Evolutionary conservation across 306 rosid genomes (phyloP).

Genomic region (Aeschynomene evenia): DNA sequence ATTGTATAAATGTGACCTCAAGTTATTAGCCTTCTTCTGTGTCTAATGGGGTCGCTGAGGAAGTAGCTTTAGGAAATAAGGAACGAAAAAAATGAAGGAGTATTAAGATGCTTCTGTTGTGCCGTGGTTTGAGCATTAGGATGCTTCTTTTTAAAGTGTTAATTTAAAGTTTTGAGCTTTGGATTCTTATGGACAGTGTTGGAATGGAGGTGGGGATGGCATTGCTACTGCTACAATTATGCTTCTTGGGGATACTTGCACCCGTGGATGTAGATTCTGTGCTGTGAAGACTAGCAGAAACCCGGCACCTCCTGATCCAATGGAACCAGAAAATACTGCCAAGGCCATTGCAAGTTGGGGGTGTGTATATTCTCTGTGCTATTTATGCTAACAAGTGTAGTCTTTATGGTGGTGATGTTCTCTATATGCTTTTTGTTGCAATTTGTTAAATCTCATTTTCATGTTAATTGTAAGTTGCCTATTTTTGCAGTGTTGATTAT

Average conservation of each 20-base stretch:
- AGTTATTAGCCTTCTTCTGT: neutral
- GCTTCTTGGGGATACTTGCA: conserved; percentile 97
- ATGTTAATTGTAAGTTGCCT: conserved; percentile 4
- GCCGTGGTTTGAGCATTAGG: neutral
- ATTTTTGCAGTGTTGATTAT: conserved; percentile 69
- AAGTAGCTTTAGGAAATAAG: neutral
- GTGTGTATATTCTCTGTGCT: conserved; percentile 34
- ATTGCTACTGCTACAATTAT: conserved; percentile 93
- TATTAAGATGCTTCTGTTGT: neutral
- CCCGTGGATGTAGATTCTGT: conserved; percentile 95
- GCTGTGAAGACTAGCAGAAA: conserved; percentile 92
- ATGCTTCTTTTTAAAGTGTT: neutral
- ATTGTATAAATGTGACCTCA: neutral
- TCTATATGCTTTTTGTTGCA: neutral
- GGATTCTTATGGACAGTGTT: conserved; percentile 53
- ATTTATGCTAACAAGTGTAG: neutral
- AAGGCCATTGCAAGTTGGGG: conserved; percentile 91
- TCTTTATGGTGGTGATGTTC: neutral
- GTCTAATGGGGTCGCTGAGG: neutral
- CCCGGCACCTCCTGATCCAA: conserved; percentile 92
- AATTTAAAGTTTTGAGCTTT: conserved; percentile 9
- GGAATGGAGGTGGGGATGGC: conserved; percentile 98
- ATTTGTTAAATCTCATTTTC: neutral
- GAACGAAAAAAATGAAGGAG: neutral
- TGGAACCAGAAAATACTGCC: conserved; percentile 90